Conservation (phyloP, 345 rosid species). For the Citrus glauca region DNA sequence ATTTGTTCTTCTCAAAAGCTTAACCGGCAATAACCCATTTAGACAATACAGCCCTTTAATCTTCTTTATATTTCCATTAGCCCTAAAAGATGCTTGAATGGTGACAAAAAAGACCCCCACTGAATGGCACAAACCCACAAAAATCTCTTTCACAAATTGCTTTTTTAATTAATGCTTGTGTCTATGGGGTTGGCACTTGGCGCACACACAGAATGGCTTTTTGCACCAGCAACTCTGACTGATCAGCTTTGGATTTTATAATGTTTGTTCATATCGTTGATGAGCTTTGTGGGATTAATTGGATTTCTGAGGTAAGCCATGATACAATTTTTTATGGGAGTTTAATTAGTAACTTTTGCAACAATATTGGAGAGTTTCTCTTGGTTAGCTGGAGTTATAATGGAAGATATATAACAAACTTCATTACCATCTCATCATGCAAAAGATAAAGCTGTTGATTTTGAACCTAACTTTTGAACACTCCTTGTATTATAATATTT, state of each 20-base stretch:
- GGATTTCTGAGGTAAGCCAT: not conserved
- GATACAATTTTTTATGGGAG: not conserved
- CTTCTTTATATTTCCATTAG: not conserved
- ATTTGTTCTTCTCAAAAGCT: slow-evolving; percentile 25
- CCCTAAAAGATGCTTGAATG: slow-evolving; percentile 19
- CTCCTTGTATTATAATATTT: not conserved
- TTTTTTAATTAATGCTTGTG: not conserved
- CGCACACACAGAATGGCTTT: not conserved
- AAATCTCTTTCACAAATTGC: not conserved
- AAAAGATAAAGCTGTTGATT: not conserved
- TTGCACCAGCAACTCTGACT: not conserved
- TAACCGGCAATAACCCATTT: slow-evolving; percentile 3
- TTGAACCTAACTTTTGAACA: not conserved
- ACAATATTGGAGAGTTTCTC: not conserved
- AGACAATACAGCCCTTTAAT: not conserved
- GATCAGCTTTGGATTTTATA: not conserved
- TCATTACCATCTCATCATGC: not conserved
- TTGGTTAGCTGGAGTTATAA: not conserved
- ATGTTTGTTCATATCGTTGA: not conserved
- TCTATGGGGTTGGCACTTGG: not conserved
- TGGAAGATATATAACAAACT: not conserved
- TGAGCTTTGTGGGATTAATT: not conserved
- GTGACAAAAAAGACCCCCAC: slow-evolving; percentile 21
- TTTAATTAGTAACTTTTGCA: not conserved
- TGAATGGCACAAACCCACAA: slow-evolving; percentile 11